These are phyloP conservation scores for Rosa hybrid DNA, from an alignment of 331 rosid genomes.

Conservation along the genomic window DNA sequence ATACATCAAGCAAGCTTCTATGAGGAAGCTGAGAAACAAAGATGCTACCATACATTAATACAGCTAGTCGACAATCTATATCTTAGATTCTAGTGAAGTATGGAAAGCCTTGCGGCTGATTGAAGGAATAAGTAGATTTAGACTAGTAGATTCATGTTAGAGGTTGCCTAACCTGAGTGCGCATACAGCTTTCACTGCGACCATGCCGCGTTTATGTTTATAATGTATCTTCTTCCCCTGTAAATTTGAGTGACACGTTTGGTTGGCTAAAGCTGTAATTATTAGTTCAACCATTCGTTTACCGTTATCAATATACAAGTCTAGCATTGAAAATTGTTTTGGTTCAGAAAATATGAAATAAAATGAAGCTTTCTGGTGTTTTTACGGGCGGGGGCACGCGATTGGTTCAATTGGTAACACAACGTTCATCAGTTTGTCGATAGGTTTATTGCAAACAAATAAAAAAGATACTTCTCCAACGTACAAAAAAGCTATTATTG, in stretches of 20 bases:
- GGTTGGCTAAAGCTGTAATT: conserved; percentile 1
- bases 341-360: background rate
- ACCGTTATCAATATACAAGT: background rate
- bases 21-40: conserved; percentile 16
- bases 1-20: conserved; percentile 4
- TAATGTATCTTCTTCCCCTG: background rate
- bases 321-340: background rate
- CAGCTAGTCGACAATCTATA: conserved; percentile 3
- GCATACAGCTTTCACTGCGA: background rate
- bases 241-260: background rate
- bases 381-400: background rate
- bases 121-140: background rate
- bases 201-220: background rate
- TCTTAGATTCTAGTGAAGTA: conserved; percentile 26
- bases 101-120: conserved; percentile 11
- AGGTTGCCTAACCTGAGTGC: background rate
- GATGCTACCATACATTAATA: background rate
- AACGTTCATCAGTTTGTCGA: background rate
- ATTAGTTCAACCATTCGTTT: background rate
- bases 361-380: background rate
- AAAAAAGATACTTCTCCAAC: too few relatives aligned
- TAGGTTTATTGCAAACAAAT: too few relatives aligned
- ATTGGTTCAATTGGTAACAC: background rate
- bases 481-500: too few relatives aligned
- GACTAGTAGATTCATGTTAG: background rate